Conservation (phyloP, 176 grass and related monocot genomes). For the Cocos nucifera region DNA sequence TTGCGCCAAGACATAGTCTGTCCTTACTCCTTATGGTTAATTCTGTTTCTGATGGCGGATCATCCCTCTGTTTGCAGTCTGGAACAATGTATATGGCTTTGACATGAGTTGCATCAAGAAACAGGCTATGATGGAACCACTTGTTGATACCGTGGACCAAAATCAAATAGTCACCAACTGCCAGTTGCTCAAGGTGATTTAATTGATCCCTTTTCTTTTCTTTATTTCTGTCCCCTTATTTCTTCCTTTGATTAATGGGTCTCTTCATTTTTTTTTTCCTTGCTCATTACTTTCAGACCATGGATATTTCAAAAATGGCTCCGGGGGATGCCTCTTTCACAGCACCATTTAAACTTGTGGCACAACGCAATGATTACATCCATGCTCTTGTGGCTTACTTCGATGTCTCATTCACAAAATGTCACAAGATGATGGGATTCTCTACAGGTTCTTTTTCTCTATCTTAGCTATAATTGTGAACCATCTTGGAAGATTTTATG, state of each 20-base stretch:
- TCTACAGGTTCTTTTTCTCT: conserved; percentile 56
- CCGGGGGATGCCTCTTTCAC: conserved; percentile 78
- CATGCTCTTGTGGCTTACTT: conserved; percentile 96
- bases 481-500: too few species aligned
- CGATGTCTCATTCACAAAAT: conserved; percentile 87
- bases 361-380: conserved; percentile 83
- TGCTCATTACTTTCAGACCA: conserved; percentile 44
- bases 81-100: conserved; percentile 93
- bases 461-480: too few species aligned
- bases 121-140: conserved; percentile 87
- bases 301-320: conserved; percentile 96
- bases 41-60: too few species aligned
- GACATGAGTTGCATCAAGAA: conserved; percentile 99
- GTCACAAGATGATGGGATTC: conserved; percentile 85
- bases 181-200: conserved; percentile 64
- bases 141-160: conserved; percentile 79
- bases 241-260: too few species aligned
- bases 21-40: too few species aligned
- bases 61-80: conserved; percentile 37
- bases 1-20: too few species aligned
- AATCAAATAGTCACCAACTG: conserved; percentile 93
- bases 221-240: not conserved
- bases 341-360: conserved; percentile 80
- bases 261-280: not conserved
- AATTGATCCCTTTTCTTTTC: not conserved